These are phyloP conservation scores for Megacollybia marginata DNA, from an alignment of 768 basidiomycete species.

Conservation along the genomic window DNA sequence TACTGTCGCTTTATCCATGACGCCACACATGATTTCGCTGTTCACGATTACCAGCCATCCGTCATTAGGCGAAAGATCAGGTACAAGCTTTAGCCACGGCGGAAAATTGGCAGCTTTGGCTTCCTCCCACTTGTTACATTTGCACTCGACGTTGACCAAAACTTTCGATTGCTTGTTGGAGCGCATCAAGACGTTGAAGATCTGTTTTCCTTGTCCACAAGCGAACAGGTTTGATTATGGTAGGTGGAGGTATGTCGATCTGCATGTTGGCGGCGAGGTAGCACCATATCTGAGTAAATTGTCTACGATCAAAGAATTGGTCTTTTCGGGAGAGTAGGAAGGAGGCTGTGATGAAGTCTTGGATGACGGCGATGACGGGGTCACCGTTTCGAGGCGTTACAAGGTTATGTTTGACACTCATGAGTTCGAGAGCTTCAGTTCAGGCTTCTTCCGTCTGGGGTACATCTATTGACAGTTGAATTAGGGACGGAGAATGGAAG, in stretches of 20 bases:
- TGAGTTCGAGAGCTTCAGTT: conserved; percentile 93
- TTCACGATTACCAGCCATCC: conserved; percentile 97
- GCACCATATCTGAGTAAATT: conserved; percentile 95
- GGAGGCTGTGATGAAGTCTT: conserved; percentile 99
- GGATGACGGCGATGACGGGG: conserved; percentile 98
- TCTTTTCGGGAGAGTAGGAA: conserved; percentile 92
- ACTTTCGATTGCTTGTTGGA: conserved; percentile 81
- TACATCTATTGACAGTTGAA: conserved; percentile 54
- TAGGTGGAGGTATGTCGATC: conserved; percentile 93
- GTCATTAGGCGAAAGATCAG: conserved; percentile 93
- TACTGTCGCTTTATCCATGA: conserved; percentile 97
- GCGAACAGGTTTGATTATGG: conserved; percentile 86
- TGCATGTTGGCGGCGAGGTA: conserved; percentile 86
- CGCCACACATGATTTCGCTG: conserved; percentile 98
- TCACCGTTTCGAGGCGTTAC: conserved; percentile 98
- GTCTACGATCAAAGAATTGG: conserved; percentile 85
- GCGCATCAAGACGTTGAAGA: conserved; percentile 96
- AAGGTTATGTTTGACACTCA: conserved; percentile 95
- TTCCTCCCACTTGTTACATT: conserved; percentile 87
- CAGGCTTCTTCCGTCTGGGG: conserved; percentile 98
- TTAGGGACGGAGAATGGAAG: conserved; percentile 1
- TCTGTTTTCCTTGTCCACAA: conserved; percentile 98
- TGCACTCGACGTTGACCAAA: conserved; percentile 91
- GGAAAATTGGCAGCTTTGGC: conserved; percentile 58
- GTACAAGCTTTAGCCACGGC: conserved; percentile 48